Evolutionary conservation across 768 basidiomycete species (phyloP), one percentile per base, ranked within the genome.

Genomic region (Xanthoconium purpureum): DNA sequence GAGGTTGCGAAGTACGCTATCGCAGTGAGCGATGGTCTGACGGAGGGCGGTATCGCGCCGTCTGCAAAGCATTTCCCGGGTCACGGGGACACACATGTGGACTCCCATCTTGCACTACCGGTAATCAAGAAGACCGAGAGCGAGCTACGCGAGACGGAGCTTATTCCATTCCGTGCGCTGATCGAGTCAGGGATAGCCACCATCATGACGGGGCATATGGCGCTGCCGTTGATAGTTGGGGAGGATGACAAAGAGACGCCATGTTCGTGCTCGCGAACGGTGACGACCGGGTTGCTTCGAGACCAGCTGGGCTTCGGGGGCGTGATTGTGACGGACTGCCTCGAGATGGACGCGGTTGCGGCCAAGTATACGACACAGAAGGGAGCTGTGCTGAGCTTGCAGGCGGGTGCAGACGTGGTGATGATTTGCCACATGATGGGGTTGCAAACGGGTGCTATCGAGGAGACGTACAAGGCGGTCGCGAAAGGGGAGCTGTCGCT

Each of bases 171-270:
- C 74, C 66, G 69, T 37, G 66, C 70, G 5, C 72, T 84, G 40
- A 74, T 83, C 39, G 57, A 72, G 3, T 64, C 64, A 1, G 63
- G 71, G 7, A 61, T 84, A 2, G 78, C 84, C 1, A 84, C 79
- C 28, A 76, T 89, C 50, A 89, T 89, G 88, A 82, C 84, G 0
- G 87, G 84, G 0, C 87, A 89, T 66, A 87, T 88, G 79, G 84
- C 87, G 3, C 74, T 88, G 1, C 87, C 86, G 0, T 57, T 77
- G 6, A 65, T 88, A 24, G 82, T 79, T 0, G 37, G 33, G 18
- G 63, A 65, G 20, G 80, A 80, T 6, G 73, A 77, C 43, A 57
- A 52, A 47, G 77, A 82, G 56, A 77, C 73, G 5, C 87, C 88
- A 5, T 78, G 78, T 32, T 89, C 88, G 7, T 75, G 88, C 24